phyloP scores from a whole-genome alignment of 306 rosid species.

The Prunus padus region DNA sequence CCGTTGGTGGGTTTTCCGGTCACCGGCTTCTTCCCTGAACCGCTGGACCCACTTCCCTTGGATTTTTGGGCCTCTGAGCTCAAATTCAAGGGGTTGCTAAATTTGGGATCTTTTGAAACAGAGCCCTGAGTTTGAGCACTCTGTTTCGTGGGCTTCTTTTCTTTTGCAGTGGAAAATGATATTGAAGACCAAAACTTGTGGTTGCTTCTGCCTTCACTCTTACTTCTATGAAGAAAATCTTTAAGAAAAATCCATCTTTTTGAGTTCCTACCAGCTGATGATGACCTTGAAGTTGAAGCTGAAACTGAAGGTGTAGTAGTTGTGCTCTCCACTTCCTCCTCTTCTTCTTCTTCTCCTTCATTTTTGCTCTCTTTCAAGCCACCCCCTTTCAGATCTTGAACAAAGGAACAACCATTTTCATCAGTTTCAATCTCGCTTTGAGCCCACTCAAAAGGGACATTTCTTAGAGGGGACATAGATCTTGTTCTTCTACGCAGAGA shows the following conservation, averaged over 20 bases:
- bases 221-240: constrained; percentile 85
- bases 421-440: constrained; percentile 33
- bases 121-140: constrained; percentile 5
- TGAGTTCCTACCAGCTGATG: constrained; percentile 91
- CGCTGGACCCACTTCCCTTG: constrained; percentile 19
- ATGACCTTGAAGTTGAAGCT: constrained; percentile 81
- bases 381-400: not conserved
- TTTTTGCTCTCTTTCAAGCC: not conserved
- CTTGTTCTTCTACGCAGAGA: constrained; percentile 77
- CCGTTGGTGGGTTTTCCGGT: constrained; percentile 65
- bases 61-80: constrained; percentile 33
- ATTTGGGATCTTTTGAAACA: constrained; percentile 31
- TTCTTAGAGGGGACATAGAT: constrained; percentile 88
- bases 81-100: constrained; percentile 8
- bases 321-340: constrained; percentile 28
- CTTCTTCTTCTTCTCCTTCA: constrained; percentile 18
- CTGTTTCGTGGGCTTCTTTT: constrained; percentile 48
- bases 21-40: constrained; percentile 46
- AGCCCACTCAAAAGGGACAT: constrained; percentile 46
- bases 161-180: constrained; percentile 65
- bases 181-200: constrained; percentile 89
- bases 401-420: not conserved
- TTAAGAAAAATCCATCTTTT: constrained; percentile 85
- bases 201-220: constrained; percentile 91
- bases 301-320: constrained; percentile 57